Evolutionary conservation across 208 protist genomes (phyloP), one percentile per base, ranked within the genome.

Genomic region (Leishmania guyanensis): DNA sequence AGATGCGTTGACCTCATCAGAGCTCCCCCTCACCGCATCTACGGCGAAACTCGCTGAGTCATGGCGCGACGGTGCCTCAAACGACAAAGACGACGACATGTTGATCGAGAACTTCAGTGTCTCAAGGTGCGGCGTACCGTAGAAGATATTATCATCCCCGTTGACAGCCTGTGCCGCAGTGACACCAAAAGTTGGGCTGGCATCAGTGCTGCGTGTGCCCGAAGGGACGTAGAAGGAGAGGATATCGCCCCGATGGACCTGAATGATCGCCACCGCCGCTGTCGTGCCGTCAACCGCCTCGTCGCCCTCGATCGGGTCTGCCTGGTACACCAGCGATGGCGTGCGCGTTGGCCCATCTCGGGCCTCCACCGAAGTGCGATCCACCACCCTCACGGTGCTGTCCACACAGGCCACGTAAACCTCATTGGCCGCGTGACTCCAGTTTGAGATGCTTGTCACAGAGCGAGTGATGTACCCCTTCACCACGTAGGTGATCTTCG

Each of bases 361-460:
- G 22, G 68, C 74, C 22, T 84, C 79, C 17, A 80, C 79, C 43
- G 82, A 70, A 16, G 39, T 43, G 39, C 64, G 66, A 62, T 83
- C 86, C 46, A 91, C 83, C 73, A 94, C 85, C 16, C 60, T 84
- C 81, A 94, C 85, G 29, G 79, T 79, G 48, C 86, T 73, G 75
- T 92, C 80, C n/a, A 79, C 58, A 75, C 91, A 94, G 20, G 81
- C 84, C 70, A 92, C 72, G 64, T 91, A 94, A 14, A 94, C 89
- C 72, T 92, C 91, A 72, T 92, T 83, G 20, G 81, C 58, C 36
- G 72, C 65, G 62, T 71, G 46, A 64, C 79, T 84, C 71, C 36
- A 75, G 39, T 81, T 78, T 5, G 84, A 83, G 29, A 94, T 73
- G 36, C 74, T 71, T 26, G 77, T 76, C 48, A 53, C 39, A 5